phyloP scores from a whole-genome alignment of 2,329 filamentous ascomycete genomes.

The Waltergamsia citrina region DNA sequence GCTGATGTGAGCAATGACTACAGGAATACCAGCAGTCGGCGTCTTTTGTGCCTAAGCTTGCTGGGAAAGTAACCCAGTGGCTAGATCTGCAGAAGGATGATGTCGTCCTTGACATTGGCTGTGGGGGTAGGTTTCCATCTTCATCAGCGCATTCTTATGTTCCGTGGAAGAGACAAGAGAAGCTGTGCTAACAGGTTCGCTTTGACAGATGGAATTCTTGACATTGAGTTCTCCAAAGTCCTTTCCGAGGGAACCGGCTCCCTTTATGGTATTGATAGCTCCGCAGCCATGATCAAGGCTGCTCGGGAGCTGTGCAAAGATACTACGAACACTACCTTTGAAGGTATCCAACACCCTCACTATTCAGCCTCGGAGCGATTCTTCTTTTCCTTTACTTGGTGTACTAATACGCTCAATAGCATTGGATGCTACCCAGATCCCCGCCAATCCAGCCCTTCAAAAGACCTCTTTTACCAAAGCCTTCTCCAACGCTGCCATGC shows the following conservation, averaged over 20 bases:
- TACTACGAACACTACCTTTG: slow-evolving; percentile 30
- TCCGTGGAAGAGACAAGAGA: slow-evolving; percentile 7
- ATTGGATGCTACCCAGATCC: slow-evolving; percentile 33
- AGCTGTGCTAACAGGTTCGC: too few species aligned
- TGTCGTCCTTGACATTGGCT: slow-evolving; percentile 52
- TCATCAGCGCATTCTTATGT: neutral
- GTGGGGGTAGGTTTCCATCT: slow-evolving; percentile 38
- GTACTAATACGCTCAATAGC: slow-evolving; percentile 21
- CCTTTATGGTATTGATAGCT: slow-evolving; percentile 50
- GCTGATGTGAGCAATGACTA: slow-evolving; percentile 10
- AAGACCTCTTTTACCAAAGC: slow-evolving; percentile 37
- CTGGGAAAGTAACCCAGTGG: slow-evolving; percentile 47
- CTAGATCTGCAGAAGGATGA: slow-evolving; percentile 49
- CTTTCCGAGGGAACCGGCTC: slow-evolving; percentile 33
- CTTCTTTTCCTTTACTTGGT: neutral
- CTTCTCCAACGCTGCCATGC: slow-evolving; percentile 59
- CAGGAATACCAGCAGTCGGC: slow-evolving; percentile 52
- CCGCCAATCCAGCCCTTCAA: slow-evolving; percentile 22
- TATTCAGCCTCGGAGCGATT: slow-evolving; percentile 2
- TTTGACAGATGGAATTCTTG: slow-evolving; percentile 45
- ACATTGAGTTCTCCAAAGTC: slow-evolving; percentile 39
- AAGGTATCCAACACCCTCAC: slow-evolving; percentile 19
- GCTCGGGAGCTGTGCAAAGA: slow-evolving; percentile 30
- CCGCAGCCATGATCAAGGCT: slow-evolving; percentile 46
- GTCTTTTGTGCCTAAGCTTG: slow-evolving; percentile 54